Conservation (phyloP, 139 green algal genomes). For the Haematococcus sp. region DNA sequence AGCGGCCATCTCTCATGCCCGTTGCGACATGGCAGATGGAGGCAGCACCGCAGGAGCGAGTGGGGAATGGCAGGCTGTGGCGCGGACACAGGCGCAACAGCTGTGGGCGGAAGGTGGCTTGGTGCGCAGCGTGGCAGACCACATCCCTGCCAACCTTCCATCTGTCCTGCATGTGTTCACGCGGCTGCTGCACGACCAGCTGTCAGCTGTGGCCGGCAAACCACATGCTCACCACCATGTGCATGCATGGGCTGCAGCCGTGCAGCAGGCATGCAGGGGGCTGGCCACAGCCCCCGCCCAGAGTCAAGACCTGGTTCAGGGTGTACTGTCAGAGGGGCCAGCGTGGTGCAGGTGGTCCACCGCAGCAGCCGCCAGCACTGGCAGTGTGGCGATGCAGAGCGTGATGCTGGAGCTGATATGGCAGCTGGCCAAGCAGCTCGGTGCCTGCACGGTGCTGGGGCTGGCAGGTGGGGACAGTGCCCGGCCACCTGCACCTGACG, state of each 20-base stretch:
- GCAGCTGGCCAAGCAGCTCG: neutral
- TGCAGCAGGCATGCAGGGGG: neutral
- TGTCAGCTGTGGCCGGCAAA: too few species aligned
- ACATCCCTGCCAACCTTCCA: too few species aligned
- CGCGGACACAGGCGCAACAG: neutral
- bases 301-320: slow-evolving; percentile 4
- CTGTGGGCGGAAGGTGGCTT: neutral
- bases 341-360: slow-evolving; percentile 1
- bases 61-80: neutral
- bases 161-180: too few species aligned
- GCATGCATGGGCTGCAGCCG: too few species aligned
- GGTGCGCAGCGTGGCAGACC: neutral
- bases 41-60: too few species aligned
- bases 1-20: too few species aligned
- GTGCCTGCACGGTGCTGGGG: too few species aligned
- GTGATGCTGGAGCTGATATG: neutral
- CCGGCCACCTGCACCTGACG: too few species aligned
- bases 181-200: too few species aligned
- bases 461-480: too few species aligned
- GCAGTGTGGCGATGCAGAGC: neutral
- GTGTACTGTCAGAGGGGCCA: slow-evolving; percentile 1
- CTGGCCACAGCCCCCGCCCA: neutral
- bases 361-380: neutral
- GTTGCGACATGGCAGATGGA: too few species aligned
- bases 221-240: too few species aligned